Evolutionary conservation across 2,329 filamentous ascomycete genomes (phyloP).

Genomic region (Grosmannia penicillata): DNA sequence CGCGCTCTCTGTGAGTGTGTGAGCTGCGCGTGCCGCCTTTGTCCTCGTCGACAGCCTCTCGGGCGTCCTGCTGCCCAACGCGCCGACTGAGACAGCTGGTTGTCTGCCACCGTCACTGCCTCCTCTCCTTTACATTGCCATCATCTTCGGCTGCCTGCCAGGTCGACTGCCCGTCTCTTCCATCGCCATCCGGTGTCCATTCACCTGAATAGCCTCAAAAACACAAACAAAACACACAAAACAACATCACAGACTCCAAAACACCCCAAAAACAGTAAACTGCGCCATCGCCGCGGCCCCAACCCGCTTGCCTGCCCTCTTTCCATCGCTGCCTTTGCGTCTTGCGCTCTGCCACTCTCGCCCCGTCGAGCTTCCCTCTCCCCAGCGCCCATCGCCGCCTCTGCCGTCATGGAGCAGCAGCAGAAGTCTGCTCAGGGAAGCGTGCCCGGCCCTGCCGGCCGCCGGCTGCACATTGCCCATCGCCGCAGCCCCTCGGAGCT

Average conservation of each 20-base stretch:
- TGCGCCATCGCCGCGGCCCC: no score
- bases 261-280: no score
- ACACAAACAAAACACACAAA: not conserved
- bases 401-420: slow-evolving; percentile 48
- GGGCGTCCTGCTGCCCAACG: not conserved
- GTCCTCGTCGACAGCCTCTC: no score
- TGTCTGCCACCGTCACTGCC: slow-evolving; percentile 2
- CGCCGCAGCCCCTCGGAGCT: slow-evolving; percentile 93
- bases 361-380: not conserved
- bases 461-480: slow-evolving; percentile 92
- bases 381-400: not conserved
- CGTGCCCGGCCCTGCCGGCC: slow-evolving; percentile 62
- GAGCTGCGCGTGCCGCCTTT: no score
- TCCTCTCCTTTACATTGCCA: slow-evolving; percentile 2
- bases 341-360: not conserved
- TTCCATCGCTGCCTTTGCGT: no score
- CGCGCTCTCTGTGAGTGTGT: slow-evolving; percentile 3
- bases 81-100: not conserved
- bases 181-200: not conserved
- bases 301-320: no score
- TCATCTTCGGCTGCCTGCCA: not conserved
- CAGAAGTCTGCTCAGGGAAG: slow-evolving; percentile 38
- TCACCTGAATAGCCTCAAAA: no score
- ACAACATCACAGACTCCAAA: no score
- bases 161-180: not conserved